A percentile compares a stretch with the other conserved stretches of the same genome.
These are phyloP conservation scores for Pichia sp. DNA, from an alignment of 1,139 yeast species.

Conservation along the genomic window DNA sequence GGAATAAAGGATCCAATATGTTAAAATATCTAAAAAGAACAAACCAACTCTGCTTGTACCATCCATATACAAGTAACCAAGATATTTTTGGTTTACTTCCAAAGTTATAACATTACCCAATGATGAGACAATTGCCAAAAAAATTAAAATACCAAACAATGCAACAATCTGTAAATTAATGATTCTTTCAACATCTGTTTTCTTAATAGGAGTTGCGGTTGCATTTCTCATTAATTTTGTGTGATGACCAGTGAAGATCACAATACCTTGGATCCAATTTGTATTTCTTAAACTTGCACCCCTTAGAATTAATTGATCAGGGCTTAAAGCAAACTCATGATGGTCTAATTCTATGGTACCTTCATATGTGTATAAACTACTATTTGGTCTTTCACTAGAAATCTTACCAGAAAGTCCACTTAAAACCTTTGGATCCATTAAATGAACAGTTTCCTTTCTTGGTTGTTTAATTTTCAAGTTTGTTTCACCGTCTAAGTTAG, in stretches of 20 bases:
- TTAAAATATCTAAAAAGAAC: constrained; percentile 81
- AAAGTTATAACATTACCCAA: constrained; percentile 80
- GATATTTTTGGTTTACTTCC: constrained; percentile 43
- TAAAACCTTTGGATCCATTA: constrained; percentile 65
- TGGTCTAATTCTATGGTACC: constrained; percentile 70
- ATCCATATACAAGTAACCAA: constrained; percentile 62
- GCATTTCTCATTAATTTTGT: constrained; percentile 98
- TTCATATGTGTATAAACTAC: constrained; percentile 90
- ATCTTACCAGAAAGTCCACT: constrained; percentile 49
- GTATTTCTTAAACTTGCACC: constrained; percentile 96
- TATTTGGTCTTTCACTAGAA: constrained; percentile 87
- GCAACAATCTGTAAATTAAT: constrained; percentile 90
- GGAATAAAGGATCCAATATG: constrained; percentile 94
- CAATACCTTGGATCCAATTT: constrained; percentile 91
- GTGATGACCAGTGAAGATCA: constrained; percentile 95
- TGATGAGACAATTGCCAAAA: constrained; percentile 72
- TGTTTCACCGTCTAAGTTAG: constrained; percentile 96
- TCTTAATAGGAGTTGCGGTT: constrained; percentile 94
- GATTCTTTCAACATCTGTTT: constrained; percentile 95
- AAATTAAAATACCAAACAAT: constrained; percentile 71
- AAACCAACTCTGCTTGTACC: constrained; percentile 60
- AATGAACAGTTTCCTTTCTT: constrained; percentile 63
- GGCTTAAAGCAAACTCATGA: constrained; percentile 62
- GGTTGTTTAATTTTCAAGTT: constrained; percentile 93
- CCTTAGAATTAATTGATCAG: constrained; percentile 85